Evolutionary conservation across 2,329 filamentous ascomycete genomes (phyloP).

Genomic region (Huntiella bhutanensis): DNA sequence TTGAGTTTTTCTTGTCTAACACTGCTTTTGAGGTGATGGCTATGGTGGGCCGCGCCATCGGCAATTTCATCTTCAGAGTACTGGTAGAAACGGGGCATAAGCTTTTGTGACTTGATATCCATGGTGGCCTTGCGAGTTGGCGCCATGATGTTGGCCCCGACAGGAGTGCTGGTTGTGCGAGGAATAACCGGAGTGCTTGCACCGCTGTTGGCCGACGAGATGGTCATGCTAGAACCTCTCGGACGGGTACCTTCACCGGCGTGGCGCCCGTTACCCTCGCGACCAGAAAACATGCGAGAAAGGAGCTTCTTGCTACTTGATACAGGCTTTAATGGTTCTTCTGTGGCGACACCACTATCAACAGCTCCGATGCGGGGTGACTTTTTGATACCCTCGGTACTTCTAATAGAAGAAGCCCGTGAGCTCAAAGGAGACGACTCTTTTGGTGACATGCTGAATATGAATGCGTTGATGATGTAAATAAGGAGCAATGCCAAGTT

Average conservation of each 20-base stretch:
- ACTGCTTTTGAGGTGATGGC: constrained; percentile 74
- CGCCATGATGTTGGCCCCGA: neutral
- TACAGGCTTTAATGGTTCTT: constrained; percentile 8
- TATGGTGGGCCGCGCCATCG: constrained; percentile 64
- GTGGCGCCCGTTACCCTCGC: constrained; percentile 4
- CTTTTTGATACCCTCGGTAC: constrained; percentile 9
- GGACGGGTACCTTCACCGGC: constrained; percentile 8
- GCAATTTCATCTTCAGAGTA: constrained; percentile 32
- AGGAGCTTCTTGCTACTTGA: constrained; percentile 10
- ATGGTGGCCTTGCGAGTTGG: constrained; percentile 6
- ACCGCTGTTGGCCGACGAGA: constrained; percentile 2
- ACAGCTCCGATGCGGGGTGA: constrained; percentile 3
- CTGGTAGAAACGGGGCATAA: constrained; percentile 10
- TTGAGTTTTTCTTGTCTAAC: constrained; percentile 88
- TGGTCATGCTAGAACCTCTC: constrained; percentile 11
- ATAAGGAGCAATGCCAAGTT: neutral
- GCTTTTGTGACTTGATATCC: constrained; percentile 1
- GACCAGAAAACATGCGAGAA: constrained; percentile 10
- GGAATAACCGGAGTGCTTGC: constrained; percentile 1
- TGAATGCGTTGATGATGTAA: too few species aligned
- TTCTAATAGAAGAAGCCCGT: constrained; percentile 10
- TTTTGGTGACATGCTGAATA: constrained; percentile 9
- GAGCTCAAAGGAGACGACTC: constrained; percentile 9
- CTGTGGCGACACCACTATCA: constrained; percentile 1
- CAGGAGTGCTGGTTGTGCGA: constrained; percentile 8